Evolutionary conservation across 2,329 filamentous ascomycete species (phyloP).

Genomic region (Claviceps arundinis): DNA sequence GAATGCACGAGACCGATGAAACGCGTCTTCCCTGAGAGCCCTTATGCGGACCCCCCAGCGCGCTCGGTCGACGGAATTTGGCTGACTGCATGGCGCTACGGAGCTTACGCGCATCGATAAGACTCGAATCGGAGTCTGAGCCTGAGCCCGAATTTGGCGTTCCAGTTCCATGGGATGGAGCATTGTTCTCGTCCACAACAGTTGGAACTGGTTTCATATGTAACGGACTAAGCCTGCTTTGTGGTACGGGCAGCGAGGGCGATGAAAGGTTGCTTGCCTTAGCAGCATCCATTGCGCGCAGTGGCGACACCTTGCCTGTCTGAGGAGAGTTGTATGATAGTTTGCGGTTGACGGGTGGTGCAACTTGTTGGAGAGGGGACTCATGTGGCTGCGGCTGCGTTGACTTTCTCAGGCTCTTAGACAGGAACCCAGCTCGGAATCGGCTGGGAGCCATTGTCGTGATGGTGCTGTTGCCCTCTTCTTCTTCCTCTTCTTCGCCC

Average conservation of each 20-base stretch:
- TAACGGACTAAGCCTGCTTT: constrained; percentile 9
- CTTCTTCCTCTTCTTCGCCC: constrained; percentile 6
- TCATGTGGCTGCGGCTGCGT: constrained; percentile 30
- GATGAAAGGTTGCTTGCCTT: constrained; percentile 39
- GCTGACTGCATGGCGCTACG: constrained; percentile 40
- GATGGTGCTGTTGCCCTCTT: constrained; percentile 17
- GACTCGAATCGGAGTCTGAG: constrained; percentile 36
- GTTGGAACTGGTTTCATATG: constrained; percentile 16
- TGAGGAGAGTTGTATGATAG: constrained; percentile 33
- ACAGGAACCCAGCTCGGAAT: constrained; percentile 81
- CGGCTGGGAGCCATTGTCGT: constrained; percentile 39
- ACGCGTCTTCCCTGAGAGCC: constrained; percentile 26
- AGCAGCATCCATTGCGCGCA: constrained; percentile 36
- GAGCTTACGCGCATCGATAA: constrained; percentile 40
- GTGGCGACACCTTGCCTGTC: constrained; percentile 25
- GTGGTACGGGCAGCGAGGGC: constrained; percentile 19
- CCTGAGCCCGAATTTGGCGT: constrained; percentile 21
- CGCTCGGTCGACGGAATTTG: constrained; percentile 29
- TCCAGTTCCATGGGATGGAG: constrained; percentile 24
- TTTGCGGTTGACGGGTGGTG: constrained; percentile 43
- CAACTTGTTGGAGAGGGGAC: constrained; percentile 47
- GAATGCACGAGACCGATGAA: constrained; percentile 27
- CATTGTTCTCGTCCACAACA: constrained; percentile 39
- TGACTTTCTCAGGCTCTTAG: constrained; percentile 34
- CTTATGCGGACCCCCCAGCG: constrained; percentile 21